Conservation (phyloP, 805 yeast genomes). For the Alloascoidea africana region DNA sequence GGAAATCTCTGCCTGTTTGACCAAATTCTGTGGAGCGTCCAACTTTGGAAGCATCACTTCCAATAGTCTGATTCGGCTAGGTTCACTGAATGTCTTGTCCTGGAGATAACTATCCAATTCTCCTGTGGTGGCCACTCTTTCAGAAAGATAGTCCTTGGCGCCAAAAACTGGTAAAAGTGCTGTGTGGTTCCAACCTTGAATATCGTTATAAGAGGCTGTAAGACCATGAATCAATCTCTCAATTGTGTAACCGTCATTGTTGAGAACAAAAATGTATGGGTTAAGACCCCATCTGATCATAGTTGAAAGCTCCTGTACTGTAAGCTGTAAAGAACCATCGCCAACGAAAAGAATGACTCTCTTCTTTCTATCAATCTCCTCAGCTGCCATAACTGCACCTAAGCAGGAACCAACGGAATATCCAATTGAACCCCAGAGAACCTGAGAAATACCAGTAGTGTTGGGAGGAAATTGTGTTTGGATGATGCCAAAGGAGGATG, state of each 20-base stretch:
- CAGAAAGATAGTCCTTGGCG: constrained; percentile 27
- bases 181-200: constrained; percentile 46
- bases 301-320: constrained; percentile 49
- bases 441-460: constrained; percentile 40
- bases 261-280: constrained; percentile 44
- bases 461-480: constrained; percentile 39
- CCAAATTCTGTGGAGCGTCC: constrained; percentile 51
- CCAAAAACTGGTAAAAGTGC: constrained; percentile 35
- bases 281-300: constrained; percentile 36
- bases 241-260: constrained; percentile 53
- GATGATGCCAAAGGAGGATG: constrained; percentile 46
- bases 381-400: constrained; percentile 46
- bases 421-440: constrained; percentile 53
- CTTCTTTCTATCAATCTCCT: constrained; percentile 27
- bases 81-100: constrained; percentile 22
- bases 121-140: constrained; percentile 29
- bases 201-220: constrained; percentile 39
- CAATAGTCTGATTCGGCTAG: constrained; percentile 33
- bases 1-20: constrained; percentile 50
- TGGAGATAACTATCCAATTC: constrained; percentile 30
- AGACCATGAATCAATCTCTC: constrained; percentile 48
- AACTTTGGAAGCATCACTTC: constrained; percentile 42
- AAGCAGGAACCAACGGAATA: constrained; percentile 48
- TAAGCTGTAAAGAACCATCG: constrained; percentile 55
- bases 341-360: constrained; percentile 49